phyloP scores from a whole-genome alignment of 768 basidiomycete genomes.

The Cyclocybe aegerita region DNA sequence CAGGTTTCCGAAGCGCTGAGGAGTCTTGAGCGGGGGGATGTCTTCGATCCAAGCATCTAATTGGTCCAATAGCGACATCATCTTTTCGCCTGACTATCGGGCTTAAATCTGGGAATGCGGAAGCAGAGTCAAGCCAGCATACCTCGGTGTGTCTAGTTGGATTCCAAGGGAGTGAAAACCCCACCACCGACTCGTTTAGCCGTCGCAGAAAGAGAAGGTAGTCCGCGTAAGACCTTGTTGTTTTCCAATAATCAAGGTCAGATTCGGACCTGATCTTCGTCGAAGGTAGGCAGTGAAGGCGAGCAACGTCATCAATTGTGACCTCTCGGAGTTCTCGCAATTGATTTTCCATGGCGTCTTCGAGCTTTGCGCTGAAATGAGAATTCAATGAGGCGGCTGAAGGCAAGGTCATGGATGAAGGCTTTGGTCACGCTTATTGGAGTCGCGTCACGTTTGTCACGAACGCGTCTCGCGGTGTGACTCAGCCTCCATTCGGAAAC shows the following conservation, averaged over 20 bases:
- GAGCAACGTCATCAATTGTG: constrained; percentile 13
- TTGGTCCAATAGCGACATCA: constrained; percentile 59
- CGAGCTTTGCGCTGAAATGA: neutral
- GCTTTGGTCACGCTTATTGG: too few species aligned
- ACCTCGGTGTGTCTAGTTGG: constrained; percentile 34
- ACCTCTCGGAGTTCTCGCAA: constrained; percentile 28
- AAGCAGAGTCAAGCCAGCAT: constrained; percentile 8
- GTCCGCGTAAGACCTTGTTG: constrained; percentile 68
- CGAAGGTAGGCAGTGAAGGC: constrained; percentile 32
- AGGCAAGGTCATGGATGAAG: too few species aligned
- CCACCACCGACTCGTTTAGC: constrained; percentile 77
- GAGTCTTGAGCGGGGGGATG: constrained; percentile 69
- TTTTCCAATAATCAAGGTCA: constrained; percentile 73
- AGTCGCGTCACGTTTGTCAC: neutral
- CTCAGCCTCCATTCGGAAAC: neutral
- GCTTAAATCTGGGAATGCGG: constrained; percentile 2
- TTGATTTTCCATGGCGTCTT: constrained; percentile 1
- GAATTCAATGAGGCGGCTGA: too few species aligned
- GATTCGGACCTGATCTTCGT: constrained; percentile 68
- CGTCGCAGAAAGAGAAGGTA: constrained; percentile 75
- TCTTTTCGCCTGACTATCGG: constrained; percentile 33
- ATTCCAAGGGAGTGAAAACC: constrained; percentile 49
- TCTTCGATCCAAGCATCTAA: constrained; percentile 77
- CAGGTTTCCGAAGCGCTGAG: constrained; percentile 91
- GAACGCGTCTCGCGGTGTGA: neutral